Evolutionary conservation across 2,329 filamentous ascomycete species (phyloP).

Genomic region (Aspergillus melleus): DNA sequence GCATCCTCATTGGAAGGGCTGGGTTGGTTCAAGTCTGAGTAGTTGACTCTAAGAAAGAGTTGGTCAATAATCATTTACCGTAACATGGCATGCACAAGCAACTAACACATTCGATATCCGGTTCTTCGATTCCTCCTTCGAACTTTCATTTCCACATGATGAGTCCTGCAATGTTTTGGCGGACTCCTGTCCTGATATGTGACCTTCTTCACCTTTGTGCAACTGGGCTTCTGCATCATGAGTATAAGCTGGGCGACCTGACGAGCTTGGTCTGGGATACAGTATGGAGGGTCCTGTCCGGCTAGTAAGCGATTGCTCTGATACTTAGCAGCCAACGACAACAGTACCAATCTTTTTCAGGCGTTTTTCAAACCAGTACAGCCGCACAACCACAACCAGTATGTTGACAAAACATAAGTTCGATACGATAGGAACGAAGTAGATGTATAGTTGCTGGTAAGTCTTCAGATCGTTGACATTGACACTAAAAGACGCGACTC

Average conservation of each 20-base stretch:
- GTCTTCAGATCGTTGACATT: slow-evolving; percentile 51
- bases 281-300: slow-evolving; percentile 14
- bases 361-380: slow-evolving; percentile 52
- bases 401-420: slow-evolving; percentile 54
- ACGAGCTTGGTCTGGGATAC: slow-evolving; percentile 1
- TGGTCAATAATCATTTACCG: background rate
- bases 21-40: background rate
- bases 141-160: background rate
- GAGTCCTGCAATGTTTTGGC: background rate
- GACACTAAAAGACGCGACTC: slow-evolving; percentile 35
- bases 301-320: background rate
- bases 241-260: background rate
- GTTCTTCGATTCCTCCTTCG: background rate
- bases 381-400: slow-evolving; percentile 48
- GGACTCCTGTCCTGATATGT: background rate
- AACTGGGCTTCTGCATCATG: slow-evolving; percentile 13
- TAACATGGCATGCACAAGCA: background rate
- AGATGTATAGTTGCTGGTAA: slow-evolving; percentile 56
- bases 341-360: slow-evolving; percentile 40
- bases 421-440: slow-evolving; percentile 51
- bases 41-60: background rate
- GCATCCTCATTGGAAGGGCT: background rate
- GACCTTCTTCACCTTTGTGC: background rate
- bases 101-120: background rate
- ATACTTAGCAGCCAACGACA: background rate